Evolutionary conservation across 2,329 filamentous ascomycete species (phyloP).

Genomic region (Basipetospora chlamydospora): DNA sequence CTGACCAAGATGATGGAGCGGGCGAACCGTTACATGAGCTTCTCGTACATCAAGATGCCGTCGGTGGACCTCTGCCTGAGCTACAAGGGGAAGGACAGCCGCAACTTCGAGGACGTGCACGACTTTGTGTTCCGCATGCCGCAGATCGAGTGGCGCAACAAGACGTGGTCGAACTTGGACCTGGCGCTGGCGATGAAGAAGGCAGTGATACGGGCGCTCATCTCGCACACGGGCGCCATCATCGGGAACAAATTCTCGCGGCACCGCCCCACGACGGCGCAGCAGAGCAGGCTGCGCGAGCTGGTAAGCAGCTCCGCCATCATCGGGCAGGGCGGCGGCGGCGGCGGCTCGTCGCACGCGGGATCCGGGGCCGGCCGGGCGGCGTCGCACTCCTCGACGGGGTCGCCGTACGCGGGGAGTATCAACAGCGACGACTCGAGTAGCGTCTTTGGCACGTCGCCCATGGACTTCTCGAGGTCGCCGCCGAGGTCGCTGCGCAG

Average conservation of each 20-base stretch:
- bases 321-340: too few relatives aligned
- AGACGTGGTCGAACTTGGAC: slow-evolving; percentile 97
- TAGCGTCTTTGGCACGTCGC: slow-evolving; percentile 36
- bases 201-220: slow-evolving; percentile 82
- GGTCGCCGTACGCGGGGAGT: slow-evolving; percentile 23
- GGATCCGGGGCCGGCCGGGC: slow-evolving; percentile 30
- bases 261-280: slow-evolving; percentile 67
- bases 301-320: slow-evolving; percentile 66
- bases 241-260: slow-evolving; percentile 94
- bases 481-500: slow-evolving; percentile 38
- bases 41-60: slow-evolving; percentile 87
- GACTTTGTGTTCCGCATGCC: slow-evolving; percentile 95
- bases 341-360: slow-evolving; percentile 8
- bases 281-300: slow-evolving; percentile 67
- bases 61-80: slow-evolving; percentile 90
- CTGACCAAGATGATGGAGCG: slow-evolving; percentile 92
- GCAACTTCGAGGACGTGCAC: slow-evolving; percentile 93
- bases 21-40: slow-evolving; percentile 93
- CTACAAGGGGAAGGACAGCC: slow-evolving; percentile 91
- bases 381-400: slow-evolving; percentile 19
- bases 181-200: slow-evolving; percentile 86
- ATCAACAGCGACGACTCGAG: slow-evolving; percentile 42
- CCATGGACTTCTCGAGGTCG: slow-evolving; percentile 44
- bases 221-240: slow-evolving; percentile 90
- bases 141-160: slow-evolving; percentile 90